A percentile compares a stretch with the other conserved stretches of the same genome.
phyloP scores from a whole-genome alignment of 768 basidiomycete species.

The Galerina sulciceps region DNA sequence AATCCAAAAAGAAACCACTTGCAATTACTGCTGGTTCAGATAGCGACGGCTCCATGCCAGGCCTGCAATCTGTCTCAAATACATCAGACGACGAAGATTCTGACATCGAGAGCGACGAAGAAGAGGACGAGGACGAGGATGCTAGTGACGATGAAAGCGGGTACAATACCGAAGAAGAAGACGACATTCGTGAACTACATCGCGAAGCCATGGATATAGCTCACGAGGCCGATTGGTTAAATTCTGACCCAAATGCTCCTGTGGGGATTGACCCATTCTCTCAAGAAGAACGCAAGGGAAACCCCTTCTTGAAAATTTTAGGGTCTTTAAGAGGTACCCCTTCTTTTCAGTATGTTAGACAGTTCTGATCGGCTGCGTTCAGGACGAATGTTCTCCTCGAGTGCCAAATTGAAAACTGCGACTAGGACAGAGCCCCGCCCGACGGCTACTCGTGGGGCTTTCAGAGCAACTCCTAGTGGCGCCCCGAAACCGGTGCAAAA shows the following conservation, averaged over 20 bases:
- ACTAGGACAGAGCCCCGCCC: slow-evolving; percentile 29
- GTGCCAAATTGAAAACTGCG: slow-evolving; percentile 41
- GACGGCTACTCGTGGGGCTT: slow-evolving; percentile 24
- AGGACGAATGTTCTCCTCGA: slow-evolving; percentile 69
- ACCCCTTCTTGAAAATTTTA: slow-evolving; percentile 79
- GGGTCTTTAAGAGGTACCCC: slow-evolving; percentile 70
- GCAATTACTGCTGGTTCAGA: slow-evolving; percentile 53
- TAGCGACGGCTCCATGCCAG: slow-evolving; percentile 64
- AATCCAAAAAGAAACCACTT: slow-evolving; percentile 41
- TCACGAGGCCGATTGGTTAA: slow-evolving; percentile 62
- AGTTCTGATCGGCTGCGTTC: slow-evolving; percentile 2
- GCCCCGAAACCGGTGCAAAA: slow-evolving; percentile 30
- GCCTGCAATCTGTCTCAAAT: slow-evolving; percentile 67
- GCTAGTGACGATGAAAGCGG: slow-evolving; percentile 40
- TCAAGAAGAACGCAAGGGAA: slow-evolving; percentile 61
- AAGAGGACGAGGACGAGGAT: slow-evolving; percentile 40
- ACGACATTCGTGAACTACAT: slow-evolving; percentile 60
- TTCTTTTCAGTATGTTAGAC: background rate
- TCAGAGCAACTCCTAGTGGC: slow-evolving; percentile 31
- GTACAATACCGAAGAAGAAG: slow-evolving; percentile 72
- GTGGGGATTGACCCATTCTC: slow-evolving; percentile 48
- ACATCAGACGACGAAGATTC: slow-evolving; percentile 51
- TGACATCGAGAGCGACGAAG: slow-evolving; percentile 38
- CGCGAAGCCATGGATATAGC: slow-evolving; percentile 78
- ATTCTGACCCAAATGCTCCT: slow-evolving; percentile 40